Base-by-base conservation (phyloP, 2,329 filamentous ascomycete species). In the Ophiostoma sp. region DNA sequence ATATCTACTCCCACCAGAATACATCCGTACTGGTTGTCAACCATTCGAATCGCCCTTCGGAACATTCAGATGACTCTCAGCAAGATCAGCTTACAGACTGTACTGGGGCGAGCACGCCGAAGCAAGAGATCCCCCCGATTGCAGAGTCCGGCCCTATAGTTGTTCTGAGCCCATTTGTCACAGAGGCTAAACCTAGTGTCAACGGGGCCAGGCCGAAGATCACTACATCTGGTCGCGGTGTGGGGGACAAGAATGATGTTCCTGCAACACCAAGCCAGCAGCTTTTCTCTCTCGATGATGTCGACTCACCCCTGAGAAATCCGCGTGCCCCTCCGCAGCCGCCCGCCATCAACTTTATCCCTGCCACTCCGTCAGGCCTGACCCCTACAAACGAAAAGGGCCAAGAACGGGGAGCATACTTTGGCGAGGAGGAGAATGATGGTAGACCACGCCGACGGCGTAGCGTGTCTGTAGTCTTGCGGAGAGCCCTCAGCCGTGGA, bases 1-100 rank as follows among this genome's bases (percentile, higher is more conserved):
- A 81, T 70, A 85, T 89, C 73, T 87, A 84, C 72, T 82, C 84
- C 27, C 87, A 89, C 71, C 85, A 89, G 73, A 89, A 88, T 72
- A 87, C 83, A 64, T 89, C 87, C 4, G 77, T 89, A 11, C 75
- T 88, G 58, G 81, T 89, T 76, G 83, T 89, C 42, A 79, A 87
- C 71, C 83, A 87, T 73, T 82, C 82, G 9, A 79, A 78, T 58
- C 83, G 80, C 74, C 81, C 81, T 38, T 83, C 81, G 0, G 82
- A 83, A 68, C 77, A 76, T 63, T 79, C 81, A 27, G 79, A 73
- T 70, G 64, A 74, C 47, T 72, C 71, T n/a, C 72, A 71, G 16
- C 69, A 52, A 0, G 71, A 72, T 12, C 71, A 45, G 5, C 11
- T 8, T 71, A 74, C 67, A 27, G 66, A 69, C 4, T 44, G 55